A percentile compares a stretch with the other conserved stretches of the same genome.
Evolutionary conservation across 331 rosid genomes (phyloP).

Genomic region (Quercus lobata): DNA sequence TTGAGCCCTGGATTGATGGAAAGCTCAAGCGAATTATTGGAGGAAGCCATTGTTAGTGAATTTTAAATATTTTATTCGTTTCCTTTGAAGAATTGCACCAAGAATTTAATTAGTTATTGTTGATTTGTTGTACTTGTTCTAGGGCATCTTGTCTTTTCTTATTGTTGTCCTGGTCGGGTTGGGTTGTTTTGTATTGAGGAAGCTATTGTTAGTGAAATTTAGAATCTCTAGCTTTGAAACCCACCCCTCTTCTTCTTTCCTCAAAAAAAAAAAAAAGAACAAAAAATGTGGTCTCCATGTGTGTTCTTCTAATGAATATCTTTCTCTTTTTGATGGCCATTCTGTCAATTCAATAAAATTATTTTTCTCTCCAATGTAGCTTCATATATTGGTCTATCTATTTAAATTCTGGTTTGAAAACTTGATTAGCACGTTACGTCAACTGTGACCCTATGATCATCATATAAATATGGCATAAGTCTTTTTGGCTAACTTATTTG

Average conservation of each 20-base stretch:
- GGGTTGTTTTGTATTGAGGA: background rate
- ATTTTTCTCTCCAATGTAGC: background rate
- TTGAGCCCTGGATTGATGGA: conserved; percentile 85
- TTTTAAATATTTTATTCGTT: background rate
- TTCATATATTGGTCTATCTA: background rate
- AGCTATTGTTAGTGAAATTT: background rate
- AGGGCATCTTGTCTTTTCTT: background rate
- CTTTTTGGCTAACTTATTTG: too few relatives aligned
- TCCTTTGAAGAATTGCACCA: too few relatives aligned
- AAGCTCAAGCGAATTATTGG: conserved; percentile 38
- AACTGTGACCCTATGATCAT: too few relatives aligned
- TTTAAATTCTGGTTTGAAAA: background rate
- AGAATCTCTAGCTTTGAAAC: background rate
- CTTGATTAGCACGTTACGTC: too few relatives aligned
- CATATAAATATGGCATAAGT: too few relatives aligned
- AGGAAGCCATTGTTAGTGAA: conserved; percentile 37
- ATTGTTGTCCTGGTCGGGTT: background rate
- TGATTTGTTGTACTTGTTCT: background rate
- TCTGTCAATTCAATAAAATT: background rate
- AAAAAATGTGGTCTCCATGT: background rate
- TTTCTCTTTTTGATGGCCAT: background rate
- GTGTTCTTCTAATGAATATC: conserved; percentile 1
- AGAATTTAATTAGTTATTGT: too few relatives aligned
- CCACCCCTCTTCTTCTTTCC: background rate
- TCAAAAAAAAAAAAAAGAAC: background rate